phyloP scores from a whole-genome alignment of 1,284 basidiomycete genomes.

The Entoloma clypeatum region DNA sequence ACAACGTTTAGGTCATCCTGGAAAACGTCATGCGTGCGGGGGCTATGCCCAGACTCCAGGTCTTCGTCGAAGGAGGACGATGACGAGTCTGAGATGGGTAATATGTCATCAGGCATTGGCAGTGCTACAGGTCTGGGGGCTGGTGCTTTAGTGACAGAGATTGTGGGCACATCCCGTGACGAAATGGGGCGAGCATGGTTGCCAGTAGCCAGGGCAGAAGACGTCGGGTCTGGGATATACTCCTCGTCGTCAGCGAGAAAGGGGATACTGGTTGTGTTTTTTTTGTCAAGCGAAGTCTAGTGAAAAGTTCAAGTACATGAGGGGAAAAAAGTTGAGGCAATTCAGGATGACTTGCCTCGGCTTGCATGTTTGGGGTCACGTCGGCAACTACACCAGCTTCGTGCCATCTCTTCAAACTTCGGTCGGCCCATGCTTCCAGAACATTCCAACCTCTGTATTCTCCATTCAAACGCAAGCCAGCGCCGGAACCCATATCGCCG shows the following conservation, averaged over 20 bases:
- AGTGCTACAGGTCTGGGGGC: slow-evolving; percentile 61
- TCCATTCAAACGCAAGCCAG: slow-evolving; percentile 65
- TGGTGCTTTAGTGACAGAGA: slow-evolving; percentile 66
- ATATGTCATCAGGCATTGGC: slow-evolving; percentile 60
- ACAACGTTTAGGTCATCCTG: slow-evolving; percentile 28
- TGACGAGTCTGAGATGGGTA: slow-evolving; percentile 38
- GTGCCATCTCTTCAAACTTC: slow-evolving; percentile 81
- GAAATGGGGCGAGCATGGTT: slow-evolving; percentile 18
- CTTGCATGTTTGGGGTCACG: slow-evolving; percentile 31
- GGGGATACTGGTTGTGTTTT: slow-evolving; percentile 44
- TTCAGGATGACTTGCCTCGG: slow-evolving; percentile 33
- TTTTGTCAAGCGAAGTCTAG: slow-evolving; percentile 33
- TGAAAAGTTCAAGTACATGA: slow-evolving; percentile 11
- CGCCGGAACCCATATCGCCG: slow-evolving; percentile 64
- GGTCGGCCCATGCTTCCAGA: slow-evolving; percentile 87
- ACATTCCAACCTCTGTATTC: slow-evolving; percentile 90
- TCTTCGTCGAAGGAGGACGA: slow-evolving; percentile 51
- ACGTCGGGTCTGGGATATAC: slow-evolving; percentile 29
- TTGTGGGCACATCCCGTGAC: slow-evolving; percentile 41
- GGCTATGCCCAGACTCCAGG: slow-evolving; percentile 52
- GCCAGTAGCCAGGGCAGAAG: slow-evolving; percentile 14
- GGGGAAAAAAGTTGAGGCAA: neutral
- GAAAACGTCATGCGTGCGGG: slow-evolving; percentile 38
- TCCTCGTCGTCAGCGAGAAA: slow-evolving; percentile 39
- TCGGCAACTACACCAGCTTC: slow-evolving; percentile 68